These are phyloP conservation scores for Rhizophora apiculata DNA, from an alignment of 345 rosid genomes.

Conservation along the genomic window DNA sequence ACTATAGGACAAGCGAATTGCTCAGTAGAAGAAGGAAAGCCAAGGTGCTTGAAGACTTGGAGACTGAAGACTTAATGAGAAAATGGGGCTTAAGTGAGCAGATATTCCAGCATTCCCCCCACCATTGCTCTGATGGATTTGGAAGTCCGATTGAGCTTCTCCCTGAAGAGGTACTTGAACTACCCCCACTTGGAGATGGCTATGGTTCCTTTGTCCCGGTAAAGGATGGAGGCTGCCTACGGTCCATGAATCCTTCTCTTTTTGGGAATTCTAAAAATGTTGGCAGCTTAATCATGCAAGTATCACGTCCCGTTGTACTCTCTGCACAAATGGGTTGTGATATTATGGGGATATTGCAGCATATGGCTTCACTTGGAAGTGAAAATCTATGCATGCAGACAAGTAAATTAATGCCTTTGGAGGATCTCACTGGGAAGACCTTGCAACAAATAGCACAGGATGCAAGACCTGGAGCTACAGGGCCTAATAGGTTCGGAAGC, in stretches of 20 bases:
- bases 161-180: slow-evolving; percentile 27
- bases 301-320: slow-evolving; percentile 53
- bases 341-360: slow-evolving; percentile 40
- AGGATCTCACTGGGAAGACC: slow-evolving; percentile 59
- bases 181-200: slow-evolving; percentile 48
- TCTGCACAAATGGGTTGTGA: slow-evolving; percentile 57
- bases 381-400: slow-evolving; percentile 38
- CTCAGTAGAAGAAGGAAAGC: slow-evolving; percentile 46
- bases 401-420: slow-evolving; percentile 57
- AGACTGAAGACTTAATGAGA: slow-evolving; percentile 59
- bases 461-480: slow-evolving; percentile 12
- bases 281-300: slow-evolving; percentile 55
- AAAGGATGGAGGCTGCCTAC: slow-evolving; percentile 51
- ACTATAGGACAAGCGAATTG: slow-evolving; percentile 26
- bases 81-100: slow-evolving; percentile 58
- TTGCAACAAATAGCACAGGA: slow-evolving; percentile 44
- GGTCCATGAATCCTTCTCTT: slow-evolving; percentile 52
- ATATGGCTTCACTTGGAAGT: slow-evolving; percentile 50
- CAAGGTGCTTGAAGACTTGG: slow-evolving; percentile 62
- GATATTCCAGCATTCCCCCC: slow-evolving; percentile 44
- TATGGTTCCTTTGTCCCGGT: slow-evolving; percentile 41
- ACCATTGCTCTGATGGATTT: slow-evolving; percentile 55
- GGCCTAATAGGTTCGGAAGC: slow-evolving; percentile 36
- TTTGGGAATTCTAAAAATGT: slow-evolving; percentile 44
- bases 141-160: slow-evolving; percentile 79